These are phyloP conservation scores for Striga hermonthica DNA, from an alignment of 305 asterid species.

Conservation along the genomic window DNA sequence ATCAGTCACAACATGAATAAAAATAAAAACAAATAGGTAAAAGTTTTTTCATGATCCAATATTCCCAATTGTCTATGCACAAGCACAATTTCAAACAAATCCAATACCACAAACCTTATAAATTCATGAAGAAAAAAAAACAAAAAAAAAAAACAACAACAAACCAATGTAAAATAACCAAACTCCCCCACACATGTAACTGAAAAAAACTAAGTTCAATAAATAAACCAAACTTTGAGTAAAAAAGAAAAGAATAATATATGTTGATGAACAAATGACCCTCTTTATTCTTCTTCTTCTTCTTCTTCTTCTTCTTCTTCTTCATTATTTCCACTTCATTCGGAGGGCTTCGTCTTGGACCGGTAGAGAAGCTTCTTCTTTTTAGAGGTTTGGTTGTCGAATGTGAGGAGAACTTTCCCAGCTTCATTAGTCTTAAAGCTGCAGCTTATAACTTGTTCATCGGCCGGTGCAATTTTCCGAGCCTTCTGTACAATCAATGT, in stretches of 20 bases:
- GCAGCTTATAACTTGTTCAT: constrained; percentile 63
- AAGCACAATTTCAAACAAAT: constrained; percentile 19
- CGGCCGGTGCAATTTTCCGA: constrained; percentile 58
- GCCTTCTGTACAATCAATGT: constrained; percentile 77
- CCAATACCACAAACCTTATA: constrained; percentile 26
- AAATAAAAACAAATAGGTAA: constrained; percentile 19
- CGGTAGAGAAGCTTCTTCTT: constrained; percentile 91
- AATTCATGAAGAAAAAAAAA: constrained; percentile 19
- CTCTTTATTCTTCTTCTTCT: background rate
- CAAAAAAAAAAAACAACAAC: constrained; percentile 25
- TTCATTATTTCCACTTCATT: constrained; percentile 30
- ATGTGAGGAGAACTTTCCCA: constrained; percentile 80
- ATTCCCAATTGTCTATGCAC: background rate
- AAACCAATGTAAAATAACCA: constrained; percentile 36
- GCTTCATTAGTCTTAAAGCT: constrained; percentile 60
- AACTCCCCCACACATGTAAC: constrained; percentile 4
- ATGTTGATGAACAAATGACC: constrained; percentile 33
- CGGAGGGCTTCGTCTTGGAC: constrained; percentile 73
- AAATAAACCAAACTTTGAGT: constrained; percentile 32
- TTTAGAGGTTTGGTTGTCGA: constrained; percentile 90
- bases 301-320: background rate
- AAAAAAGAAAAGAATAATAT: constrained; percentile 29
- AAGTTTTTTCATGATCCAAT: constrained; percentile 28
- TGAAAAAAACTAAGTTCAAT: constrained; percentile 27
- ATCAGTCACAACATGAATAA: constrained; percentile 37